Base-by-base conservation (phyloP, 176 grass and related monocot genomes). In the Avena eriantha region DNA sequence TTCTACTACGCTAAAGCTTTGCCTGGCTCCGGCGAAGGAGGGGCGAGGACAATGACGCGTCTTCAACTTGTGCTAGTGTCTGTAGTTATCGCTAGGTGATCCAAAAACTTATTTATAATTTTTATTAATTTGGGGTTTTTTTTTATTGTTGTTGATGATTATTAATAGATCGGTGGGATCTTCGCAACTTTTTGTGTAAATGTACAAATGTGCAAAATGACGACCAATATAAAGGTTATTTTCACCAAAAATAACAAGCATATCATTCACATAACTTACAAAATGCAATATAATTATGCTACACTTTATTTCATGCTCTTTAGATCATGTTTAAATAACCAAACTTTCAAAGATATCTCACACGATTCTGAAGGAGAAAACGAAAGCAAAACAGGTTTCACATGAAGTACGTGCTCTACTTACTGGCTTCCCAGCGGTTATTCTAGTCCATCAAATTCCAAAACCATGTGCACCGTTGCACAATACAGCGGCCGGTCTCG, bases 381-480 rank as follows among this genome's bases (percentile, higher is more conserved):
- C 22, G 47, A 46, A 10, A 26, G 2, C 12, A 3, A 36, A 83
- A 70, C 41, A 61, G 0, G 3, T 63, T 34, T 61, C 74, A 39
- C 73, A 78, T 21, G 63, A 69, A 78, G 1, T 23, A 26, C 53
- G 48, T 53, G 87, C 5, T 22, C 18, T 57, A 79, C 50, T 45
- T 1, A 58, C 69, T 47, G 33, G 35, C 34, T 21, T 5, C 34
- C 4, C 12, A 55, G 2, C 53, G 0, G 12, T 7, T 72, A 55
- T 39, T 69, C 36, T 47, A 66, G 26, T 77, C 70, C 29, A 66
- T 54, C 13, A 34, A 88, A 58, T 8, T 26, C 57, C 47, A 57
- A 81, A 73, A 19, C 76, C 23, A 47, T 47, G 76, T 80, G 82
- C 82, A 13, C 18, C 45, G 45, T 47, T 10, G 45, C 8, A 68